Evolutionary conservation across 371 early-diverging fungal genomes (phyloP).

Genomic region (Mycotypha africana): DNA sequence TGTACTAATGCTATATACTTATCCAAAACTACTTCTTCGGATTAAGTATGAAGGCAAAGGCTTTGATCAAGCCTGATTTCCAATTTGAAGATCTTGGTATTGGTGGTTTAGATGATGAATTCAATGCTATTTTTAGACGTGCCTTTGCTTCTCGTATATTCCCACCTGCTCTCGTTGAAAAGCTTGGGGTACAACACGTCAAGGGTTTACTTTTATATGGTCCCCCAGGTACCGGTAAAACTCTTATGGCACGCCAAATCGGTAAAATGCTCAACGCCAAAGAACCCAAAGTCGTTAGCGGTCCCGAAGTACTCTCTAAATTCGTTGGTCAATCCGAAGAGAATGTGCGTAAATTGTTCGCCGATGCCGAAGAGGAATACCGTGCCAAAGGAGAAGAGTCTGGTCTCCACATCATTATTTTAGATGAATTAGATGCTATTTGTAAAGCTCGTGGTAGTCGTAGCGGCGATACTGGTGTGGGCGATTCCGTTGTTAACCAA

Average conservation of each 20-base stretch:
- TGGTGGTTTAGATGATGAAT: conserved; percentile 98
- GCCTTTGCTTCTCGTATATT: conserved; percentile 99
- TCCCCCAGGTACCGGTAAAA: conserved; percentile 99
- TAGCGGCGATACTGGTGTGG: conserved; percentile 94
- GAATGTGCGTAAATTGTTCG: conserved; percentile 97
- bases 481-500: conserved; percentile 99
- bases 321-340: conserved; percentile 99
- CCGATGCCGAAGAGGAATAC: conserved; percentile 97
- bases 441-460: conserved; percentile 98
- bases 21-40: too few relatives aligned
- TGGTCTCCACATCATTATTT: conserved; percentile 97
- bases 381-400: conserved; percentile 93
- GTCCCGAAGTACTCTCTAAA: conserved; percentile 98
- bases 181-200: conserved; percentile 97
- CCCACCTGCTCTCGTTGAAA: conserved; percentile 93
- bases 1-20: too few relatives aligned
- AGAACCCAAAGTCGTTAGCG: conserved; percentile 98
- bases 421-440: conserved; percentile 99
- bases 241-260: conserved; percentile 99
- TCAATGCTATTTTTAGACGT: conserved; percentile 96
- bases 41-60: conserved; percentile 48
- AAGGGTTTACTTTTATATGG: conserved; percentile 81
- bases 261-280: conserved; percentile 97
- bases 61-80: conserved; percentile 91
- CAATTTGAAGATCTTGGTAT: conserved; percentile 99